Evolutionary conservation across 2,329 filamentous ascomycete genomes (phyloP).

Genomic region (Pseudomassariella vexata): DNA sequence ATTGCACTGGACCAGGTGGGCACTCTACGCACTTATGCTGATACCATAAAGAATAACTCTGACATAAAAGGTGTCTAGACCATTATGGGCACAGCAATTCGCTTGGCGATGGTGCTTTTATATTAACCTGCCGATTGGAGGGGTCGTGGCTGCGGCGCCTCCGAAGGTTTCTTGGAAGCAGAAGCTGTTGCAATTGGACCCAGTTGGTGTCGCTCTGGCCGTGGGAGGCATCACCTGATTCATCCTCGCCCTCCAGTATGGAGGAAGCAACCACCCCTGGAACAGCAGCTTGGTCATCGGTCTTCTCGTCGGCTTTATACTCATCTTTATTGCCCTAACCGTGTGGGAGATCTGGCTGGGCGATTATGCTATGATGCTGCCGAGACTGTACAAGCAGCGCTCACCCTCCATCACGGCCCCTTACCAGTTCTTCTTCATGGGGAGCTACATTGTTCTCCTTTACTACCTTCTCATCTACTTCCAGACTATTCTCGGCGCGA

Average conservation of each 20-base stretch:
- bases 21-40: neutral
- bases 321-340: constrained; percentile 19
- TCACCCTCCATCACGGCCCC: constrained; percentile 1
- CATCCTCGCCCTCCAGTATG: constrained; percentile 34
- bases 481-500: constrained; percentile 17
- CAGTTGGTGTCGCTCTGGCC: constrained; percentile 8
- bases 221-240: constrained; percentile 27
- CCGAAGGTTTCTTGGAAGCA: constrained; percentile 6
- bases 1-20: constrained; percentile 23
- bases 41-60: too few relatives aligned
- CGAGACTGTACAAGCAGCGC: constrained; percentile 6
- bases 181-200: constrained; percentile 10
- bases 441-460: constrained; percentile 3
- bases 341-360: constrained; percentile 8
- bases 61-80: too few relatives aligned
- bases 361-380: constrained; percentile 12
- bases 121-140: constrained; percentile 13
- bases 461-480: constrained; percentile 17
- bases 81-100: too few relatives aligned
- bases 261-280: constrained; percentile 30
- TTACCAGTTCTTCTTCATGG: constrained; percentile 2
- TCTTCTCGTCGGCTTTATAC: constrained; percentile 21
- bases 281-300: constrained; percentile 23
- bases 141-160: constrained; percentile 6
- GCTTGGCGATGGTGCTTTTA: constrained; percentile 15